Percentiles rank a stretch among this genome's conserved stretches.
phyloP scores from a whole-genome alignment of 1,284 basidiomycete species.

The Amylostereum areolatum region DNA sequence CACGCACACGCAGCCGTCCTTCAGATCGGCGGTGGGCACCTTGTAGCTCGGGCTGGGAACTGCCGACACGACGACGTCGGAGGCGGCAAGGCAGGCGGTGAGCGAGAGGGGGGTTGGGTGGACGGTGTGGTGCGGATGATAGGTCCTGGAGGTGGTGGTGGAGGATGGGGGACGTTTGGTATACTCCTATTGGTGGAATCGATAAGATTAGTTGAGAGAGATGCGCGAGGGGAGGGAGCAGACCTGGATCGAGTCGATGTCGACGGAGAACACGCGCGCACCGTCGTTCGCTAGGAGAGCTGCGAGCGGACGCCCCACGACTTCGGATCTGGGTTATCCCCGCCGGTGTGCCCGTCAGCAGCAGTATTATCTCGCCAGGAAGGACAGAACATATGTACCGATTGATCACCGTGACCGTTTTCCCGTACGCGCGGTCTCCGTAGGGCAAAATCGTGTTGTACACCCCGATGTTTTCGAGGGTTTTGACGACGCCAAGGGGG shows the following conservation, averaged over 20 bases:
- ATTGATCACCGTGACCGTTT: constrained; percentile 92
- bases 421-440: constrained; percentile 92
- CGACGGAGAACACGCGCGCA: constrained; percentile 90
- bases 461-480: constrained; percentile 84
- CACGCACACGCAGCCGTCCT: constrained; percentile 89
- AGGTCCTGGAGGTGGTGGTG: constrained; percentile 39
- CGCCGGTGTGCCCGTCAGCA: too few species aligned
- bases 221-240: too few species aligned
- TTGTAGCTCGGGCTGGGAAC: constrained; percentile 89
- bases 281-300: constrained; percentile 95
- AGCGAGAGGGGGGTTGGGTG: constrained; percentile 61
- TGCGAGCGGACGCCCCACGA: constrained; percentile 92
- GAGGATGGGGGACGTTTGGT: constrained; percentile 73
- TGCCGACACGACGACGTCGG: constrained; percentile 89
- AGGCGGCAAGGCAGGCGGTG: constrained; percentile 73
- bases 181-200: too few species aligned
- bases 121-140: constrained; percentile 82
- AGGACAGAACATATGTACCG: constrained; percentile 42
- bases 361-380: too few species aligned
- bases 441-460: constrained; percentile 92
- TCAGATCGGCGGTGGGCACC: constrained; percentile 82
- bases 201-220: too few species aligned
- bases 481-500: constrained; percentile 94
- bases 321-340: constrained; percentile 84
- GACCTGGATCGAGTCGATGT: constrained; percentile 93